Base-by-base conservation (phyloP, 2,329 filamentous ascomycete species). In the Colletotrichum truncatum region DNA sequence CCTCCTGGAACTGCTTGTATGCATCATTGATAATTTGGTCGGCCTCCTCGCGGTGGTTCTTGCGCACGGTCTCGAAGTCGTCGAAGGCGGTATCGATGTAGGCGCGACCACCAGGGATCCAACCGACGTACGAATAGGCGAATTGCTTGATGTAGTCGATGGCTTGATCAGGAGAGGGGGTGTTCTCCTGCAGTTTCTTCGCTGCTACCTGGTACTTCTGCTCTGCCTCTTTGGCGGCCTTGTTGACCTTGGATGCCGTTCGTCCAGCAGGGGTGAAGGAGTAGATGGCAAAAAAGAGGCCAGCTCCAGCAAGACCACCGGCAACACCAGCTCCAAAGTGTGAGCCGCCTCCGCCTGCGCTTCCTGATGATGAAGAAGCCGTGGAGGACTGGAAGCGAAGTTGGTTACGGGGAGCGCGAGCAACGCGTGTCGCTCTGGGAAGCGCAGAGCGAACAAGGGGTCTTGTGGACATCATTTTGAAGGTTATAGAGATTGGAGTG, bases 51-150 rank as follows among this genome's bases (percentile, higher is more conserved):
- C 85, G 83, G 75, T 93, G 90, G 72, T 90, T 90, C 68, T 86
- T 77, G 45, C 88, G 85, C 28, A 94, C 83, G 30, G 84, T 86
- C 51, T 93, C 91, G 43, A 92, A 81, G 70, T 93, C 91, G 23
- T 90, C 82, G 77, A 94, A 94, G 0, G 86, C 87, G 1, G 82
- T 77, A 72, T 94, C 90, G 49, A 94, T 86, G 70, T 91, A 93
- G 48, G 82, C 78, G 28, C 85, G 85, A 2, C 89, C 91, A 11
- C 92, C 92, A 0, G 92, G 92, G 28, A 94, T 86, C 82, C 90
- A 92, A 3, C 81, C 82, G 2, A 90, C 89, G 72, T 94, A 94
- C 23, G 88, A 88, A 73, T 87, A 88, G 26, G 88, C 87, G 11
- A 89, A 88, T 62, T 88, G 80, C 71, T 88, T 88, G 66, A 94